Base-by-base conservation (phyloP, 352 stramenopile genomes). In the Pythium rishiriense region DNA sequence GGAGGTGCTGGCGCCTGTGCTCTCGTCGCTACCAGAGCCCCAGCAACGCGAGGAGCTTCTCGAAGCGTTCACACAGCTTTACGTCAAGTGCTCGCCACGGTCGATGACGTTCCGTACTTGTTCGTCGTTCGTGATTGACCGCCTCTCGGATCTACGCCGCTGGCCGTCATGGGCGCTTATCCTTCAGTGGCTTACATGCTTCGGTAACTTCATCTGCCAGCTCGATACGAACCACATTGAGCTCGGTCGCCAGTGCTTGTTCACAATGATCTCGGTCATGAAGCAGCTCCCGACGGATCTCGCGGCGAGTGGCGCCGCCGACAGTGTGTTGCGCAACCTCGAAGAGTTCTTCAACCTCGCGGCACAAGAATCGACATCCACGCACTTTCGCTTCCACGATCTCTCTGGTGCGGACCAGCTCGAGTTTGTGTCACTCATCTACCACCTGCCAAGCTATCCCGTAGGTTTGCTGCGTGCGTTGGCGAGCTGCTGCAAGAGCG, bases 61-160 rank as follows among this genome's bases (percentile, higher is more conserved):
- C 11, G 69, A 70, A 11, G 65, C 72, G 0, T 88, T 94, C 54
- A 90, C 86, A 1, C 55, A 74, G 15, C 82, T 93, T 24, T 94
- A 92, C 75, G 62, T 68, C 33, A 62, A 73, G n/a, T 88, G 78
- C 33, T 85, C 84, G 24, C 77, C 82, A 1, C 83, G 80, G 39
- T 92, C 83, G 14, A 74, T 88, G 46, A 83, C 76, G 2, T 94
- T 94, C 63, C 82, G 83, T 11, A 83, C 70, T 6, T 94, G 86
- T 66, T 89, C 82, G n/a, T 50, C 60, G 21, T 92, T 93, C 64
- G 86, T 78, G 6, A 75, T 93, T 15, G 66, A 87, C 24, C 77
- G 88, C 28, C 70, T 94, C 7, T 69, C 75, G 10, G 66, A 79
- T 19, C 64, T 81, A 17, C 70, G 78, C 22, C 60, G 72, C 7